These are phyloP conservation scores for Posidonia oceanica DNA, from an alignment of 116 monocot genomes.

Conservation along the genomic window DNA sequence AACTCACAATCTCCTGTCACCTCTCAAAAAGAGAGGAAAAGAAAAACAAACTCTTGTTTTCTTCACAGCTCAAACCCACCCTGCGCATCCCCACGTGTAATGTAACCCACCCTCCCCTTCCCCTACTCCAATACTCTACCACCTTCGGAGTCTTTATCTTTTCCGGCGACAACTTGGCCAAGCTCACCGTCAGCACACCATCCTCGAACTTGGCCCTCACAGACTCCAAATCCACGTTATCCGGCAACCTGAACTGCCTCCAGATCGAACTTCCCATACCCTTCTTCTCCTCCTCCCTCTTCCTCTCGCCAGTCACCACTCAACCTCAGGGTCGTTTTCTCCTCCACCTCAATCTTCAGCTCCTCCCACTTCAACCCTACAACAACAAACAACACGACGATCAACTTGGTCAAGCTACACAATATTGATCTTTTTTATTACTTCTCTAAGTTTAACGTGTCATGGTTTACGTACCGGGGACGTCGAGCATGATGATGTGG, in stretches of 20 bases:
- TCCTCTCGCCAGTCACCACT: slow-evolving; percentile 41
- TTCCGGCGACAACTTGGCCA: slow-evolving; percentile 22
- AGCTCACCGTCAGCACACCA: slow-evolving; percentile 43
- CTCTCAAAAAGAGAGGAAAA: too few species aligned
- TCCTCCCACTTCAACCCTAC: slow-evolving; percentile 48
- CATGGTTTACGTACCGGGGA: slow-evolving; percentile 23
- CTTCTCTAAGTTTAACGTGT: background rate
- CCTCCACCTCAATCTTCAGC: slow-evolving; percentile 61
- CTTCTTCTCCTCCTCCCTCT: slow-evolving; percentile 26
- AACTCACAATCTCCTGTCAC: too few species aligned
- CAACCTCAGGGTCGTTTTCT: slow-evolving; percentile 37
- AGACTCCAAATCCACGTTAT: slow-evolving; percentile 27
- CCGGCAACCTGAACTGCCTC: slow-evolving; percentile 62
- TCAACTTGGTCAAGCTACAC: too few species aligned
- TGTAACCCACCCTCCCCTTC: background rate
- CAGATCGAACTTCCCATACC: slow-evolving; percentile 54
- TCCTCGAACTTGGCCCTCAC: slow-evolving; percentile 29
- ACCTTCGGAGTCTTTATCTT: slow-evolving; percentile 20
- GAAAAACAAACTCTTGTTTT: too few species aligned
- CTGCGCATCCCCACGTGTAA: too few species aligned
- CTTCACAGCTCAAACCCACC: too few species aligned
- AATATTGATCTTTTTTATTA: too few species aligned
- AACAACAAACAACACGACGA: background rate
- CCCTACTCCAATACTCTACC: slow-evolving; percentile 22
- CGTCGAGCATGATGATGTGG: slow-evolving; percentile 38